Base-by-base conservation (phyloP, 306 rosid species). In the Quercus ilex region DNA sequence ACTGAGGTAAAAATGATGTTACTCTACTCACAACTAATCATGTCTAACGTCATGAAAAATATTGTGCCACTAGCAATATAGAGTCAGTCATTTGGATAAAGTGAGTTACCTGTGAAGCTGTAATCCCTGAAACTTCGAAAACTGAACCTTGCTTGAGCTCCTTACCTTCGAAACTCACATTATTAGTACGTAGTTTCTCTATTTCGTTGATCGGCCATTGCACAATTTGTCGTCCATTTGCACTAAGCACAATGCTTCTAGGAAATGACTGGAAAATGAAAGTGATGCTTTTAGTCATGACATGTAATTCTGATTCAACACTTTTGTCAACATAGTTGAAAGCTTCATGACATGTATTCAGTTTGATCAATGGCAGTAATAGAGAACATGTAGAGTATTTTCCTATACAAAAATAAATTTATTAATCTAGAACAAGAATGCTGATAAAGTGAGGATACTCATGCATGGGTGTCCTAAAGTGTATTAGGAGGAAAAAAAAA, bases 121-220 rank as follows among this genome's bases (percentile, higher is more conserved):
- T 80, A 84, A 88, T 74, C 30, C 88, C 91, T 18, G 85, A 76
- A 69, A 90, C 83, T 87, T 88, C 82, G 71, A 88, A 58, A 51
- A 68, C 65, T 30, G 87, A 82, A 74, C 88, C 89, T 74, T 75
- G 59, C 1, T 15, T 1, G 13, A 91, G 83, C 52, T 77, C 73
- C 76, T 75, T 79, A 19, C 70, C 71, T 2, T 49, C 55, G 13
- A 87, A 78, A 33, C 72, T 77, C n/a, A 86, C 77, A 53, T 81
- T 70, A 8, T 79, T 70, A 38, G 58, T 55, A 41, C 86, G 88
- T 63, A 89, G 80, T 81, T 87, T 69, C 60, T 84, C 82, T 15
- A 89, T 65, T 76, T 87, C 90, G 64, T 84, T 84, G 55, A 87
- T 82, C 31, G 97, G 97, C 93, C 95, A 90, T 6, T 86, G 92